Evolutionary conservation across 2,329 filamentous ascomycete genomes (phyloP), one percentile per base, ranked within the genome.

Genomic region (Chaetoscypha palmicola): DNA sequence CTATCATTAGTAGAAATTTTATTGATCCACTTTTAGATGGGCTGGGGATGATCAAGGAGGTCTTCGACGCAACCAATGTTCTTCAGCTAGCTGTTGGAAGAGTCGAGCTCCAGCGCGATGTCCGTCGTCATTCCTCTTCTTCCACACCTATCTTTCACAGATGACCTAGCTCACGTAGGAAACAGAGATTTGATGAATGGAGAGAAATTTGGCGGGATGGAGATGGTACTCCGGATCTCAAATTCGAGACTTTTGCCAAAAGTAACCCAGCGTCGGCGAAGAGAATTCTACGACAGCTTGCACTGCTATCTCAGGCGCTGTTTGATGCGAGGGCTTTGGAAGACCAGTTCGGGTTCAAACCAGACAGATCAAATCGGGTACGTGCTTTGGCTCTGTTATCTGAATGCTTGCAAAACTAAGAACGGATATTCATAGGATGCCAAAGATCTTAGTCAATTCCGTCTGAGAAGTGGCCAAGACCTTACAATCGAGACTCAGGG

Each of bases 161-260:
- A 17, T 37, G 30, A 23, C 26, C 40, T 39, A 40, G 12, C 45
- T 50, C 48, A 54, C 51, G 48, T 52, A 47, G 51, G 34, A 9
- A 8, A 5, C 26, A 57, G 55, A 34, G 50, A 40, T 57, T 40
- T 39, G 53, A 58, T 41, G 44, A 58, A 45, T 58, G 55, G 55
- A 39, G 53, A 39, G 53, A 56, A 22, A 54, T 58, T n/a, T 58
- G 55, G 55, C 40, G 47, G 23, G 46, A 21, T 30, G 52, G 51
- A 9, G 46, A 52, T 11, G 55, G 53, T 11, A 50, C 52, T 22
- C 33, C 35, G 10, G 55, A 58, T 37, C 39, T 52, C 5, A 55
- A 49, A 19, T 58, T 58, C 30, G 55, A 58, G 20, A 31, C 21
- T 2, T 58, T 50, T 45, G 50, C 53, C 4, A 56, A 58, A 28